Evolutionary conservation across 371 early-diverging fungal genomes (phyloP).

Genomic region (Actinomortierella wolfii): DNA sequence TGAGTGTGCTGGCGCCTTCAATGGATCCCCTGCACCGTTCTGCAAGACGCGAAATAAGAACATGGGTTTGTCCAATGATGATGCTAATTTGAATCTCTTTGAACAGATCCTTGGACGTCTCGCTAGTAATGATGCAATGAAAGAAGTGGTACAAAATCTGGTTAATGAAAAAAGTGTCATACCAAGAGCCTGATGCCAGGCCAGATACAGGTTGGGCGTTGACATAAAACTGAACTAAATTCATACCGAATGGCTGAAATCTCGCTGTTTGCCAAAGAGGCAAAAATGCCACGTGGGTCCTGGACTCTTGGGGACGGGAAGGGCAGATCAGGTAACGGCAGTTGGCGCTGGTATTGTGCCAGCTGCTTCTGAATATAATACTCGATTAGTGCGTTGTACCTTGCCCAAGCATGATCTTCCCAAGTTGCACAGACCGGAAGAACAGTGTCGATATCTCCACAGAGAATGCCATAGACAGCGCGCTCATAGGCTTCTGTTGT

Average conservation of each 20-base stretch:
- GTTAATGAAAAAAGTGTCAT: neutral
- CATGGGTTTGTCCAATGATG: conserved; percentile 31
- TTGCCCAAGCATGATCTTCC: conserved; percentile 46
- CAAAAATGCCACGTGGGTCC: conserved; percentile 26
- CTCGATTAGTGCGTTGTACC: conserved; percentile 39
- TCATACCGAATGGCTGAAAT: conserved; percentile 17
- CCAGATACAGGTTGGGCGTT: neutral
- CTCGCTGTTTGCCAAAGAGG: conserved; percentile 19
- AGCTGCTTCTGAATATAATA: conserved; percentile 28
- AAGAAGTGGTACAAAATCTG: neutral
- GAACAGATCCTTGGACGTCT: conserved; percentile 31
- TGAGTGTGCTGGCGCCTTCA: conserved; percentile 11
- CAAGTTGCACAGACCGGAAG: conserved; percentile 37
- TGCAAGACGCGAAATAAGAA: conserved; percentile 24
- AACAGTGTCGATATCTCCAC: conserved; percentile 33
- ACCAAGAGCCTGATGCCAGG: neutral
- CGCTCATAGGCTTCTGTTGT: conserved; percentile 29
- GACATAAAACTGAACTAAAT: too few species aligned
- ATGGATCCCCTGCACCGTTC: conserved; percentile 13
- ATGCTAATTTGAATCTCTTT: conserved; percentile 34
- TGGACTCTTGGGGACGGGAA: conserved; percentile 16
- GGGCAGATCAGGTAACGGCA: conserved; percentile 15
- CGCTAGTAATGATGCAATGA: neutral
- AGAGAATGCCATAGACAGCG: conserved; percentile 35
- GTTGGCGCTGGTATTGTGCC: conserved; percentile 33